Evolutionary conservation across 2,329 filamentous ascomycete genomes (phyloP).

Genomic region (Beauveria caledonica): DNA sequence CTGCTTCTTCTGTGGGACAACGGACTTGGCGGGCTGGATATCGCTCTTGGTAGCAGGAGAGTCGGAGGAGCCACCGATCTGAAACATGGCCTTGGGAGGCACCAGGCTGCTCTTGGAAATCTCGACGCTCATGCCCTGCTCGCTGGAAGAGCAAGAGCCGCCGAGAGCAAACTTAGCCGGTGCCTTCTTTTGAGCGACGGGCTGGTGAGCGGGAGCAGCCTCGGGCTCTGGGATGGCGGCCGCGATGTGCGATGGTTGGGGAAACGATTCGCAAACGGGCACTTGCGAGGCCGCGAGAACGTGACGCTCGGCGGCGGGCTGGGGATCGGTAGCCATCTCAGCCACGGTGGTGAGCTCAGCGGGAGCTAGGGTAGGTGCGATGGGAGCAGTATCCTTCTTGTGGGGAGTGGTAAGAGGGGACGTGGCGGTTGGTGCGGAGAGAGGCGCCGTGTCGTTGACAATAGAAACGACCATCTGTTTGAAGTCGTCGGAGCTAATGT

Average conservation of each 20-base stretch:
- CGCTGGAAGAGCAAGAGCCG: constrained; percentile 68
- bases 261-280: constrained; percentile 36
- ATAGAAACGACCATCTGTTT: constrained; percentile 93
- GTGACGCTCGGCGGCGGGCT: constrained; percentile 20
- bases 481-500: constrained; percentile 86
- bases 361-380: constrained; percentile 19
- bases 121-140: constrained; percentile 42
- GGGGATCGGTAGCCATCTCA: constrained; percentile 30
- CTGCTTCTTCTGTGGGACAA: constrained; percentile 50
- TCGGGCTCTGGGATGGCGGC: constrained; percentile 52
- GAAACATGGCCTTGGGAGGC: constrained; percentile 36
- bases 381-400: constrained; percentile 37
- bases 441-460: constrained; percentile 70
- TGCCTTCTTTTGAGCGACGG: constrained; percentile 58
- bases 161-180: constrained; percentile 63
- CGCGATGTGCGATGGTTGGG: constrained; percentile 45
- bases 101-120: constrained; percentile 28
- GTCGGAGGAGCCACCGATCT: constrained; percentile 55
- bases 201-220: constrained; percentile 51
- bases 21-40: constrained; percentile 36
- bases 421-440: constrained; percentile 32
- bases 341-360: constrained; percentile 34
- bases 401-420: constrained; percentile 26
- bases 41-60: constrained; percentile 58
- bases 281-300: constrained; percentile 55